These are phyloP conservation scores for Pelagomonas calceolata DNA, from an alignment of 108 stramenopile genomes.

Conservation along the genomic window DNA sequence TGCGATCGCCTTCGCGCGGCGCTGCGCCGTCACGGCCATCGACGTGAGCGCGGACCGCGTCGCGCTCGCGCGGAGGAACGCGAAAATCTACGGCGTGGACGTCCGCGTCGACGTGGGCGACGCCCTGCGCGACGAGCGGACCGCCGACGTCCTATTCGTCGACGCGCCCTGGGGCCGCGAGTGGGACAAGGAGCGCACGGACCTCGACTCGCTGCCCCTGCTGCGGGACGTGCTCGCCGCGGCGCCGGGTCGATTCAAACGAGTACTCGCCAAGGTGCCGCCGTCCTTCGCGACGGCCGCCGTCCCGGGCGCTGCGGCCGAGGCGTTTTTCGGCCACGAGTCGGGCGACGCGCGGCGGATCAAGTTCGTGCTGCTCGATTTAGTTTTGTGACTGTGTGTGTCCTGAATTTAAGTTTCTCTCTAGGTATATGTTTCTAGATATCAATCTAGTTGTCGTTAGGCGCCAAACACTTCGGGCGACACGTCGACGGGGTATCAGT, in stretches of 20 bases:
- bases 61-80: neutral
- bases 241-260: neutral
- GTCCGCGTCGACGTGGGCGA: neutral
- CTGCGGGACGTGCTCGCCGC: neutral
- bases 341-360: neutral
- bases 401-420: too few relatives aligned
- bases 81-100: neutral
- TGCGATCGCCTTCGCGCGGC: neutral
- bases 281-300: neutral
- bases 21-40: neutral
- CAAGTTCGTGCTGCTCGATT: neutral
- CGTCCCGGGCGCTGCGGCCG: neutral
- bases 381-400: too few relatives aligned
- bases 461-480: too few relatives aligned
- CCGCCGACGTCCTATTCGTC: neutral
- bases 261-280: neutral
- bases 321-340: neutral
- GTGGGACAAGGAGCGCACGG: neutral
- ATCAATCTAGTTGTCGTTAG: too few relatives aligned
- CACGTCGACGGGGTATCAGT: too few relatives aligned
- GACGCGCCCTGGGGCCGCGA: neutral
- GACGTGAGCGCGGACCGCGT: neutral
- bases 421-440: too few relatives aligned
- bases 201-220: neutral
- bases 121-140: neutral